Evolutionary conservation across 2,329 filamentous ascomycete species (phyloP).

Genomic region (Tolypocladium cylindrosporum): DNA sequence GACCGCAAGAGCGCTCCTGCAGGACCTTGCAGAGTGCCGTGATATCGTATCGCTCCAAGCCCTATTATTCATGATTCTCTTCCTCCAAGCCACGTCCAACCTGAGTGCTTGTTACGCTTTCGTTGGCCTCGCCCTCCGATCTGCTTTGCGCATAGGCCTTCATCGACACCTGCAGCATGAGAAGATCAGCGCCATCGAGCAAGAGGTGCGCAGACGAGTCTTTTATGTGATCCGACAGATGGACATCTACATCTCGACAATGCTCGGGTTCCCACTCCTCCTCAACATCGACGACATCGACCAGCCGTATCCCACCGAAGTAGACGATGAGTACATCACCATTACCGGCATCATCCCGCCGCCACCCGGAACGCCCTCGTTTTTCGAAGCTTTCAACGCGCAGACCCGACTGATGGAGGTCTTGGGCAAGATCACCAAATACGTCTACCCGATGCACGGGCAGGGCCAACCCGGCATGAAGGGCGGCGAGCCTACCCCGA

Average conservation of each 20-base stretch:
- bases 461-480: constrained; percentile 35
- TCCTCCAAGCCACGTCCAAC: constrained; percentile 70
- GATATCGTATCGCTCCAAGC: constrained; percentile 67
- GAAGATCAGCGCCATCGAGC: constrained; percentile 51
- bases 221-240: constrained; percentile 62
- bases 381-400: constrained; percentile 56
- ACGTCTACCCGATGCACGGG: constrained; percentile 55
- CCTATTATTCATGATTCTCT: constrained; percentile 70
- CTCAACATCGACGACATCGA: constrained; percentile 57
- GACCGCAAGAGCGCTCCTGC: constrained; percentile 53
- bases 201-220: constrained; percentile 52
- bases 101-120: constrained; percentile 73
- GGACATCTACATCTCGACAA: constrained; percentile 59
- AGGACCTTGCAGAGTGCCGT: constrained; percentile 58
- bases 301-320: constrained; percentile 52
- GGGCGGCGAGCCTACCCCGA: constrained; percentile 31
- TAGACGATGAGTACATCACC: constrained; percentile 60
- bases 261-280: constrained; percentile 56
- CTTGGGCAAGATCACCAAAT: constrained; percentile 53
- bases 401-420: constrained; percentile 55
- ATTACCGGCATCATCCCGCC: constrained; percentile 44
- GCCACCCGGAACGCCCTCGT: constrained; percentile 45
- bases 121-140: constrained; percentile 66
- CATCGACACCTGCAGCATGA: constrained; percentile 62
- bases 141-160: constrained; percentile 66